Evolutionary conservation across 2,329 filamentous ascomycete genomes (phyloP).

Genomic region (Aspergillus novofumigatus): DNA sequence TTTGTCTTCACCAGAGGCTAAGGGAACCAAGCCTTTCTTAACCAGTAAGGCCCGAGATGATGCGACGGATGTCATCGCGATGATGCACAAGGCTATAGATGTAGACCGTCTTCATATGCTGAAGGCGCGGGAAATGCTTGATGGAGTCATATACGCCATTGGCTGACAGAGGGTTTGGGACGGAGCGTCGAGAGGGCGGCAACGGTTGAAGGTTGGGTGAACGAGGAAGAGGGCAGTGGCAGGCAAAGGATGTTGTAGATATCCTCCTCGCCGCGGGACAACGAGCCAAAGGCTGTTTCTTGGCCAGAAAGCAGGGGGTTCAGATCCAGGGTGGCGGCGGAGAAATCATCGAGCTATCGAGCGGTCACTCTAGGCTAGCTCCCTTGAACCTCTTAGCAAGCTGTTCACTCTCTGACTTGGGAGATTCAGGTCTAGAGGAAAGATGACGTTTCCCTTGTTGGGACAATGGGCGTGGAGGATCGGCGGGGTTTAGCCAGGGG

Average conservation of each 20-base stretch:
- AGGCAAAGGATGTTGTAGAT: not conserved
- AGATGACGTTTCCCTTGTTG: conserved; percentile 33
- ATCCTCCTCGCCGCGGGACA: not conserved
- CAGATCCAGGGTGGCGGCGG: not conserved
- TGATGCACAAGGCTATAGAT: not conserved
- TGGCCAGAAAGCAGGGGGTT: not conserved
- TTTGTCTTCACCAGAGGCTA: not conserved
- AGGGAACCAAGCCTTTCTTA: not conserved
- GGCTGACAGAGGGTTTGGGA: not conserved
- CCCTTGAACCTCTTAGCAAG: conserved; percentile 64
- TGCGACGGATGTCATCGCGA: not conserved
- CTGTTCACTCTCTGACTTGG: conserved; percentile 51
- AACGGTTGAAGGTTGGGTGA: not conserved
- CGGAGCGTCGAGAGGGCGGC: not conserved
- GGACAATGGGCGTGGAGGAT: conserved; percentile 30
- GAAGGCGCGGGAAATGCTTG: not conserved
- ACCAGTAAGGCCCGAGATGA: not conserved
- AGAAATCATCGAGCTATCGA: conserved; percentile 2
- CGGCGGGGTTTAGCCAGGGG: conserved; percentile 41
- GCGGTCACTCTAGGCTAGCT: conserved; percentile 50
- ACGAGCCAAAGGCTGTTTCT: not conserved
- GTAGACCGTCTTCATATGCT: not conserved
- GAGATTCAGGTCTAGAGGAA: conserved; percentile 35
- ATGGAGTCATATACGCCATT: not conserved
- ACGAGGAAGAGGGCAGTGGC: not conserved